A percentile compares a stretch with the other conserved stretches of the same genome.
Conservation (phyloP, 2,329 filamentous ascomycete species). For the Aspergillus flavus region DNA sequence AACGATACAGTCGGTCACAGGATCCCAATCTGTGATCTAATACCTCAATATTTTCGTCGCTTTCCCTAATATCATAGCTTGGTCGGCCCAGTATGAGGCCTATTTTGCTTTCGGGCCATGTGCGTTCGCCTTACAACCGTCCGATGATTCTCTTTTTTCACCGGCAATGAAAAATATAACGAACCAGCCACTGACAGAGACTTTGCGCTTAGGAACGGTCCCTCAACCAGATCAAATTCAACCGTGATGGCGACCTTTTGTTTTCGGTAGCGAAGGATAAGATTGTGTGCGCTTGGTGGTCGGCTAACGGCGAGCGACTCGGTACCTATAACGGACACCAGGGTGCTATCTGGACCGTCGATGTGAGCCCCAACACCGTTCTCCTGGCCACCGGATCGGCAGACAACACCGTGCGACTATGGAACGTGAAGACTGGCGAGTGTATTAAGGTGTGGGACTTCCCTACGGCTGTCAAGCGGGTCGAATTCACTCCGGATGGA, state of each 20-base stretch:
- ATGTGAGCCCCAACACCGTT: constrained; percentile 88
- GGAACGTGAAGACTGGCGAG: constrained; percentile 92
- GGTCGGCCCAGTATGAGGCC: constrained; percentile 77
- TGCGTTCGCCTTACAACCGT: constrained; percentile 43
- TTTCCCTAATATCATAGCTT: constrained; percentile 24
- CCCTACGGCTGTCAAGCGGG: constrained; percentile 93
- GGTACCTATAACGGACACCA: constrained; percentile 97
- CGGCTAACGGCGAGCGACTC: constrained; percentile 95
- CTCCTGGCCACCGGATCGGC: constrained; percentile 93
- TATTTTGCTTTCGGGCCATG: constrained; percentile 92
- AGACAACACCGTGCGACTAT: constrained; percentile 97
- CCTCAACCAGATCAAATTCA: constrained; percentile 94
- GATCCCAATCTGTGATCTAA: constrained; percentile 20
- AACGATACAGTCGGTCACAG: constrained; percentile 26
- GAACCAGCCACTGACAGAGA: constrained; percentile 21
- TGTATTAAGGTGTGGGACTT: constrained; percentile 98
- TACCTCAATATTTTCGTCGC: constrained; percentile 10
- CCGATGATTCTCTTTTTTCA: constrained; percentile 10
- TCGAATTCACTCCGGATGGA: constrained; percentile 96
- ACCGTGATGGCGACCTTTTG: constrained; percentile 92
- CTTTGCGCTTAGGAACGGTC: constrained; percentile 69
- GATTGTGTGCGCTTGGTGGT: constrained; percentile 94
- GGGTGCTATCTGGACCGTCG: constrained; percentile 98
- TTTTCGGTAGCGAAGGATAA: constrained; percentile 97
- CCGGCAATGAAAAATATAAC: not conserved